Evolutionary conservation across 345 rosid species (phyloP).

Genomic region (Erucastrum elatum): DNA sequence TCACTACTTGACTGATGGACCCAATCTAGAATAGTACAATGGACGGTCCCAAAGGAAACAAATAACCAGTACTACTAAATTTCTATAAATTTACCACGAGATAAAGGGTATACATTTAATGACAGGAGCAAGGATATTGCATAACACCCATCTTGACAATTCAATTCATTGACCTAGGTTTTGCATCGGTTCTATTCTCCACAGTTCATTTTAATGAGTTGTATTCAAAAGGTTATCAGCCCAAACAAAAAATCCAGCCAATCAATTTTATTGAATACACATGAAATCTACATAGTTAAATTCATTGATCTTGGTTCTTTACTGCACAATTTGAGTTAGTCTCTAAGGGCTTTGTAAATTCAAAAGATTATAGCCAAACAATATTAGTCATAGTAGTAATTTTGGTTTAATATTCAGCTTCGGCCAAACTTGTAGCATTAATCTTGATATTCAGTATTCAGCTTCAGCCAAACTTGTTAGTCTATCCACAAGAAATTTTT

Average conservation of each 20-base stretch:
- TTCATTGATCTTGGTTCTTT: neutral
- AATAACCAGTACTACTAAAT: neutral
- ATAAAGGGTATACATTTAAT: neutral
- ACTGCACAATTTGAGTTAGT: neutral
- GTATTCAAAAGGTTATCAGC: neutral
- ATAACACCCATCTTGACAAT: neutral
- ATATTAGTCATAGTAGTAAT: neutral
- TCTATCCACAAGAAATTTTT: neutral
- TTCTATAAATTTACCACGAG: neutral
- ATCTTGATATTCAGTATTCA: neutral
- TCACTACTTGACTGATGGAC: neutral
- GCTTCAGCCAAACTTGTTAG: neutral
- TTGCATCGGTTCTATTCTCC: neutral
- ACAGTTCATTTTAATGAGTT: neutral
- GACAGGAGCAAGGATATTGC: neutral
- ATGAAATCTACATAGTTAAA: neutral
- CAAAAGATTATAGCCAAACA: neutral
- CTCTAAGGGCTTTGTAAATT: neutral
- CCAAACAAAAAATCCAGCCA: neutral
- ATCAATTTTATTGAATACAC: neutral
- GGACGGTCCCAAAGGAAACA: neutral
- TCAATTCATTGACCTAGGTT: neutral
- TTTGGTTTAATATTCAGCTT: neutral
- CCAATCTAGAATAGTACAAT: neutral
- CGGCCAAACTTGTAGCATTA: neutral